Percentiles rank a stretch among this genome's conserved stretches.
phyloP scores from a whole-genome alignment of 2,329 filamentous ascomycete species.

The Penicillium verrucosum region DNA sequence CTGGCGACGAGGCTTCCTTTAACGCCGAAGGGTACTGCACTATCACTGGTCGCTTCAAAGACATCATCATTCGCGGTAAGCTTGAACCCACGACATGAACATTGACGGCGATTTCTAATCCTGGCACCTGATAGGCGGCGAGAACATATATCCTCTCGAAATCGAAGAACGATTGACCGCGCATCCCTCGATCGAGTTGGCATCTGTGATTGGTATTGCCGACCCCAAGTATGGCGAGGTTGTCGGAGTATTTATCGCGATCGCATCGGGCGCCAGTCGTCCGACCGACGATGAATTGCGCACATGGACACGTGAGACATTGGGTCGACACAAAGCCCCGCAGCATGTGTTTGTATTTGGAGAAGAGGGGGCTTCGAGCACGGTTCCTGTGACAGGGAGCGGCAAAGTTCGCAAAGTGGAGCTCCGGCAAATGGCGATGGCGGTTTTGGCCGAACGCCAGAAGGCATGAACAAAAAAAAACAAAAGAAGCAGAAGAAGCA shows the following conservation, averaged over 20 bases:
- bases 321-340: conserved; percentile 67
- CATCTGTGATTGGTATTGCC: conserved; percentile 67
- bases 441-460: conserved; percentile 38
- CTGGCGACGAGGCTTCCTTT: conserved; percentile 58
- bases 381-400: conserved; percentile 66
- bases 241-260: conserved; percentile 60
- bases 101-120: conserved; percentile 2
- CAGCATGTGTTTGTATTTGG: conserved; percentile 75
- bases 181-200: conserved; percentile 61
- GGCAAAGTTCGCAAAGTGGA: conserved; percentile 67
- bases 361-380: conserved; percentile 50
- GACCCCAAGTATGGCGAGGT: conserved; percentile 72
- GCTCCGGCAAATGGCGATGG: conserved; percentile 48
- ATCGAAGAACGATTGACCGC: conserved; percentile 69
- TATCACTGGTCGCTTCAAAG: conserved; percentile 74
- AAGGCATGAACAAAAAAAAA: neutral
- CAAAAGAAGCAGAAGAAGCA: too few relatives aligned
- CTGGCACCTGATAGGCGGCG: conserved; percentile 51
- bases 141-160: conserved; percentile 71
- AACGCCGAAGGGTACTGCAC: conserved; percentile 62
- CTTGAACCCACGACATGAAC: neutral
- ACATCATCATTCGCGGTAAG: conserved; percentile 69
- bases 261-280: conserved; percentile 30
- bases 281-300: conserved; percentile 56
- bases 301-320: conserved; percentile 59